Evolutionary conservation across 805 yeast genomes (phyloP).

Genomic region (Ogataea paradorogensis): DNA sequence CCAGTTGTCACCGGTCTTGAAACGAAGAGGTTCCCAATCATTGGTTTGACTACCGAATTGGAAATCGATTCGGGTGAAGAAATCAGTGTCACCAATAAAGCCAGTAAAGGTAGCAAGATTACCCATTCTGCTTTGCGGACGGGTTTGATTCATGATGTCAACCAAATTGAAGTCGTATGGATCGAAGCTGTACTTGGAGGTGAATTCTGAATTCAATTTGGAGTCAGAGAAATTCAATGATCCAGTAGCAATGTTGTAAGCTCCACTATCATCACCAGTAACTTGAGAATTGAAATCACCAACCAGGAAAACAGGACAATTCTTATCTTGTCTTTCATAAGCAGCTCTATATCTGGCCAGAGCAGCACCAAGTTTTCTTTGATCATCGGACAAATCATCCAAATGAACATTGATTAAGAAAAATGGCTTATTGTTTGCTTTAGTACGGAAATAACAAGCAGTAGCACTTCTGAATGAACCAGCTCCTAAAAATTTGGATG

Average conservation of each 20-base stretch:
- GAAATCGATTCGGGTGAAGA: constrained; percentile 39
- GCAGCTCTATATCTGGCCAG: constrained; percentile 38
- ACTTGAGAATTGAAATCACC: constrained; percentile 59
- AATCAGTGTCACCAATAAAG: constrained; percentile 26
- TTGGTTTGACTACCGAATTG: constrained; percentile 31
- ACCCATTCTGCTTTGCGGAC: constrained; percentile 31
- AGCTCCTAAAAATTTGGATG: constrained; percentile 43
- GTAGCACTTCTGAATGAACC: constrained; percentile 41
- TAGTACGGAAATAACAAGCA: constrained; percentile 32
- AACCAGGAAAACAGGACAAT: constrained; percentile 40
- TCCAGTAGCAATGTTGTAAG: constrained; percentile 32
- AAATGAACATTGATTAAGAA: constrained; percentile 47
- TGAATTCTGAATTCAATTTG: constrained; percentile 23
- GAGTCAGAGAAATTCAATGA: constrained; percentile 4
- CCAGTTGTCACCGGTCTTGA: constrained; percentile 37
- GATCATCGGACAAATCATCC: constrained; percentile 45
- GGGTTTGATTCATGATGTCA: constrained; percentile 28
- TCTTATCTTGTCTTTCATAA: constrained; percentile 34
- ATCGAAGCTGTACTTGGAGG: constrained; percentile 18
- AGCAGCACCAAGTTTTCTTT: constrained; percentile 45
- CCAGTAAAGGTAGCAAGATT: constrained; percentile 41
- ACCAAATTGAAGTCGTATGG: constrained; percentile 25
- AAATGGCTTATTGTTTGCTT: constrained; percentile 34
- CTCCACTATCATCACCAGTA: constrained; percentile 37
- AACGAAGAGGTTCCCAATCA: constrained; percentile 25